Percentiles rank a stretch among this genome's conserved stretches.
Conservation (phyloP, 805 yeast species). For the Cyberlindnera meyerae region DNA sequence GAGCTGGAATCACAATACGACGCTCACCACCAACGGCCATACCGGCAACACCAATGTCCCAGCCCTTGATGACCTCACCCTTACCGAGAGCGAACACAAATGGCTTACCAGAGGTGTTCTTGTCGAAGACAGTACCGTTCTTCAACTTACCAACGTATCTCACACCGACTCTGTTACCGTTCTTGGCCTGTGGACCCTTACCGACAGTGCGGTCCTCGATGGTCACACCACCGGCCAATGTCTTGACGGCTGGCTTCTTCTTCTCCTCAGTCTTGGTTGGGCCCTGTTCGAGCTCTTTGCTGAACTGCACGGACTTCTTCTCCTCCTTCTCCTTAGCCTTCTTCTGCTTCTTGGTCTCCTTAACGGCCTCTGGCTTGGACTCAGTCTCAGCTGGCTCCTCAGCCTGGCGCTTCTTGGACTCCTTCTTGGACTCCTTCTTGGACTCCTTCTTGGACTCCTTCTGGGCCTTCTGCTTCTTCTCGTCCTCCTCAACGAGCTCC, state of each 20-base stretch:
- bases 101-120: conserved; percentile 96
- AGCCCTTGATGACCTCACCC: conserved; percentile 98
- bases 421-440: conserved; percentile 26
- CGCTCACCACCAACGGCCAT: conserved; percentile 99
- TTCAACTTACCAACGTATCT: conserved; percentile 97
- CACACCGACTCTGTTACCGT: conserved; percentile 88
- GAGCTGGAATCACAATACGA: conserved; percentile 91
- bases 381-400: conserved; percentile 41
- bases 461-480: conserved; percentile 30
- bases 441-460: conserved; percentile 19
- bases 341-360: conserved; percentile 28
- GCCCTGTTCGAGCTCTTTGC: conserved; percentile 89
- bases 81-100: conserved; percentile 85
- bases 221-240: conserved; percentile 87
- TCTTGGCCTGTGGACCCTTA: conserved; percentile 81
- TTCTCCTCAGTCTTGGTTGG: conserved; percentile 56
- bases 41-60: conserved; percentile 98
- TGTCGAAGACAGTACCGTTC: conserved; percentile 95
- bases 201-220: conserved; percentile 91
- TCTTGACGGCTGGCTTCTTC: conserved; percentile 65
- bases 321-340: conserved; percentile 28
- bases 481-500: conserved; percentile 65
- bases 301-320: conserved; percentile 75
- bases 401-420: conserved; percentile 37
- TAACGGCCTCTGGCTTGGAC: conserved; percentile 21